Evolutionary conservation across 495 filamentous ascomycete genomes (phyloP).

Genomic region (Beverwykella pulmonaria): DNA sequence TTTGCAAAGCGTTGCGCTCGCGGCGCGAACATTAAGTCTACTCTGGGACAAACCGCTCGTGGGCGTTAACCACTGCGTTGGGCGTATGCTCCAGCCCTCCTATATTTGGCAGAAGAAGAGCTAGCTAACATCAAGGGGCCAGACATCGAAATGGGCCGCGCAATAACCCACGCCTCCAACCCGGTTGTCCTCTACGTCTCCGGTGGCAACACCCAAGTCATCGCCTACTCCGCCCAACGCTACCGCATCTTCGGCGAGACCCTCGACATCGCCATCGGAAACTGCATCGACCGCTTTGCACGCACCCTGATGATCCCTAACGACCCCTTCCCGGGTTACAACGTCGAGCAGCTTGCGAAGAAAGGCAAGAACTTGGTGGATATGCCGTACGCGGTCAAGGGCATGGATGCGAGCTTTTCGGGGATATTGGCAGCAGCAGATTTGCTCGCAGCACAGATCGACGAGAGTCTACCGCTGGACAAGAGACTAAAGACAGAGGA

Average conservation of each 20-base stretch:
- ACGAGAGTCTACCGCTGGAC: constrained; percentile 36
- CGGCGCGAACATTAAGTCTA: constrained; percentile 76
- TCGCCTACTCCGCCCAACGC: constrained; percentile 88
- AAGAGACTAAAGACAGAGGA: constrained; percentile 46
- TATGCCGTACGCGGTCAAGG: constrained; percentile 93
- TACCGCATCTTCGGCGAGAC: constrained; percentile 99
- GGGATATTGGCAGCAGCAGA: constrained; percentile 87
- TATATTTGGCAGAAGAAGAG: neutral
- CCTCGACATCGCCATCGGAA: constrained; percentile 95
- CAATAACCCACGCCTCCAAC: constrained; percentile 88
- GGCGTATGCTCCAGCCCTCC: constrained; percentile 59
- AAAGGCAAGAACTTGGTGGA: constrained; percentile 72
- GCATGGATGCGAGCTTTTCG: constrained; percentile 96
- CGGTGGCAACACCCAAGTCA: constrained; percentile 97
- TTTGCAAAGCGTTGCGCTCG: constrained; percentile 83
- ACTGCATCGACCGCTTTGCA: constrained; percentile 95
- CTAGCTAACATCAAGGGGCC: constrained; percentile 1
- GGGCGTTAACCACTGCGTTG: constrained; percentile 96
- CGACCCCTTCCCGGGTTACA: constrained; percentile 95
- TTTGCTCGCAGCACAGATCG: constrained; percentile 67
- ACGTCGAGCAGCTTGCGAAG: constrained; percentile 96
- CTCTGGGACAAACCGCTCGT: constrained; percentile 88
- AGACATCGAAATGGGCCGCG: constrained; percentile 96
- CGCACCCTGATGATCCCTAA: constrained; percentile 87
- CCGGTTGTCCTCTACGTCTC: constrained; percentile 95